Base-by-base conservation (phyloP, 192 early-diverging fungal genomes). In the Haplosporangium gracile region DNA sequence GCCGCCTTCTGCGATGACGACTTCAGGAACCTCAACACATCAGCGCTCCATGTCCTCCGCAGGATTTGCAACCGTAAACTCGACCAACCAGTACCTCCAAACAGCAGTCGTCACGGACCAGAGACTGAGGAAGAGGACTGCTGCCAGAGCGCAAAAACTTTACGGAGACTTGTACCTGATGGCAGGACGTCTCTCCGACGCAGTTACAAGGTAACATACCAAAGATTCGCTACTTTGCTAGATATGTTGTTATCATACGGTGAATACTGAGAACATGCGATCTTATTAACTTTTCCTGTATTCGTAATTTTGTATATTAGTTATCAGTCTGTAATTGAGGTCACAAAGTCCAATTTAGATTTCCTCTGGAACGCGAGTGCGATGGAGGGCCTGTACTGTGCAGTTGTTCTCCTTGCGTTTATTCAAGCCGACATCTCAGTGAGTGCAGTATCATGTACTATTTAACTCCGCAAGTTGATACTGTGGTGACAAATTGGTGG, bases 341-440 rank as follows among this genome's bases (percentile, higher is more conserved):
- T 81, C 4, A 90, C 93, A 77, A 96, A 94, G 82, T 69, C 87
- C 9, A 95, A 90, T 65, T 83, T 86, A 1, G 96, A 97, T 88
- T 95, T 91, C 84, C 82, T 94, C 53, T 97, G 96, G 96, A 91
- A 94, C 73, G 95, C 91, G 15, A 91, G 93, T 42, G 93, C 95
- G 1, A 87, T 94, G 82, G 96, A 97, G 83, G 93, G 93, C 20
- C 88, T 93, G 26, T 89, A 92, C 40, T 93, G 92, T 79, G 93
- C 94, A 0, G 88, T 91, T 45, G 76, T 95, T 7, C 78, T 97
- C 5, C 75, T 90, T 26, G 89, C 92, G 11, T 83, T 93, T 75
- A 85, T 93, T 29, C 93, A 93, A 72, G 87, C 93, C 39, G 95
- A 94, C 53, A 74, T 92, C 72, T 90, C 91, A 75, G 95, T 95